Evolutionary conservation across 805 yeast species (phyloP), one percentile per base, ranked within the genome.

Genomic region (Torulaspora franciscae): DNA sequence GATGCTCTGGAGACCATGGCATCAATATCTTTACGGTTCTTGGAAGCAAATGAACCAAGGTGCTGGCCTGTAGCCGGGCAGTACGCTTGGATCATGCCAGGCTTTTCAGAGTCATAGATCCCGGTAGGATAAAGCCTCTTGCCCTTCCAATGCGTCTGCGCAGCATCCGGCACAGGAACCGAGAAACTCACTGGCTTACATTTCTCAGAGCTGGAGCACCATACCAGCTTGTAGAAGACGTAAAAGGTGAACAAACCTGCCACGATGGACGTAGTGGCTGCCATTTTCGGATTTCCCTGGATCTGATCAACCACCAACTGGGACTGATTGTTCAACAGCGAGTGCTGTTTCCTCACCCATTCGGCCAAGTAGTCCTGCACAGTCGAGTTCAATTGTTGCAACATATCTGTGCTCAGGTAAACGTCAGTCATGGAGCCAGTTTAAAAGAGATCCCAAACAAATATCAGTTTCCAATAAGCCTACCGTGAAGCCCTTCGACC

Each of bases 1-100:
- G 59, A 42, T 4, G 73, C 69, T 38, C 52, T 61, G 8, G 54
- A 52, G 14, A 93, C 79, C 45, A 80, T 74, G 5, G 57, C 54
- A 61, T 91, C 91, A 64, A 93, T 85, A 37, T 88, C 93, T 3
- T 73, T 75, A 37, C 70, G 72, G n/a, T 83, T 67, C 45, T 80
- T 77, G 1, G 87, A 80, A 39, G 73, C 68, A 55, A 81, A 82
- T 17, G 80, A 73, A 1, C 96, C 98, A 52, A 91, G 70, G 50
- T 70, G 81, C 66, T 88, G 96, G 27, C 96, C 95, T 0, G 98
- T 93, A 0, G 98, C 96, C 3, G 99, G 99, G 67, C 99, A 91
- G 63, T 86, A 84, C 49, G 90, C 79, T 59, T 87, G 90, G 49
- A 91, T 85, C 51, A 66, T 71, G 15, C 69, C 72, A 2, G 91